Percentiles rank a stretch among this genome's conserved stretches.
Conservation (phyloP, 768 basidiomycete genomes). For the Termitomyces sp. region DNA sequence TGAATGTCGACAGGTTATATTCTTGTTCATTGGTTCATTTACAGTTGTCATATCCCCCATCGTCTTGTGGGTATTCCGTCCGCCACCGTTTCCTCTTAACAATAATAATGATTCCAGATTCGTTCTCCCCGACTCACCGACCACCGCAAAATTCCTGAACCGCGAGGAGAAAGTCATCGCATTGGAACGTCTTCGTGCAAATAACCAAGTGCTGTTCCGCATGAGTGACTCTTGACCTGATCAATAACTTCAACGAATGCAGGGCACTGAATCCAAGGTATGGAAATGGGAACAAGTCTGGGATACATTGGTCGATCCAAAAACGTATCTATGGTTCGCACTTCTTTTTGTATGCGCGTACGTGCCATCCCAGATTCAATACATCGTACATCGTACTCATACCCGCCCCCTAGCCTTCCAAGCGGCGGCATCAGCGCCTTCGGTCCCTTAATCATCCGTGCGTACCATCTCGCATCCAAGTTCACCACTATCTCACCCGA, state of each 20-base stretch:
- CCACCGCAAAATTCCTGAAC: slow-evolving; percentile 35
- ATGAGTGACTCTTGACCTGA: too few species aligned
- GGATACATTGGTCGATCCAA: slow-evolving; percentile 34
- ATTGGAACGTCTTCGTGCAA: slow-evolving; percentile 36
- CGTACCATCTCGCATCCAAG: background rate
- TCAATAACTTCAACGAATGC: too few species aligned
- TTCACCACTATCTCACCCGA: too few species aligned
- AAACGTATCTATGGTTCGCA: slow-evolving; percentile 39
- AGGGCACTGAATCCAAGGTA: slow-evolving; percentile 40
- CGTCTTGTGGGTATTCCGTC: slow-evolving; percentile 23
- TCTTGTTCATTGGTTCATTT: slow-evolving; percentile 40
- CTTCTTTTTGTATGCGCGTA: slow-evolving; percentile 42
- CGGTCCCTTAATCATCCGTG: slow-evolving; percentile 40
- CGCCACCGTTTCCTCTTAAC: background rate
- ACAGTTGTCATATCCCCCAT: slow-evolving; percentile 36
- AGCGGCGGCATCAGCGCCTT: slow-evolving; percentile 41
- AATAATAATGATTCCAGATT: too few species aligned
- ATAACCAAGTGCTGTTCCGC: slow-evolving; percentile 44
- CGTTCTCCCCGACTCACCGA: slow-evolving; percentile 41
- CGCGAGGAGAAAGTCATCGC: slow-evolving; percentile 40
- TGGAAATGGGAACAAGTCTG: slow-evolving; percentile 44
- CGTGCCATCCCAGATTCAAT: slow-evolving; percentile 4
- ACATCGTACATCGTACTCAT: background rate
- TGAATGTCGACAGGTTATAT: slow-evolving; percentile 30
- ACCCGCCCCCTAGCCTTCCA: slow-evolving; percentile 21